Evolutionary conservation across 2,329 filamentous ascomycete species (phyloP), one percentile per base, ranked within the genome.

Genomic region (Triangularia verruculosa): DNA sequence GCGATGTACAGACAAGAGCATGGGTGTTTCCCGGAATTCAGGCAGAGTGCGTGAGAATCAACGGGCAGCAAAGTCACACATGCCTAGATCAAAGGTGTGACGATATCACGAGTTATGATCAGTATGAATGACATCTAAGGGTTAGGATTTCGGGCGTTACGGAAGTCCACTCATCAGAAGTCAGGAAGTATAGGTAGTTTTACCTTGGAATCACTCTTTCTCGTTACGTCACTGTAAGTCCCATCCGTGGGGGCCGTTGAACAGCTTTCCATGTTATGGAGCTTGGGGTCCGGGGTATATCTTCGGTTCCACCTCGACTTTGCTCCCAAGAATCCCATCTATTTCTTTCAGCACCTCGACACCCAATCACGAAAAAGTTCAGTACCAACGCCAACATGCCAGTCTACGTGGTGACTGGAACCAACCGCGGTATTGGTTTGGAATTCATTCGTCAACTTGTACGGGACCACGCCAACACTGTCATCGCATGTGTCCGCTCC

Each of bases 391-490:
- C 6, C 63, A 66, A 47, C n/a, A 75, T 75, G 74, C 71, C 73
- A 9, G 66, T 71, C 20, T 75, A 73, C 64, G 72, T 71, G 64
- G 68, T 75, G 57, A 72, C 71, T 15, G 74, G 74, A 67, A 71
- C 68, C 63, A 78, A 69, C 71, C 73, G 67, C 12, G 71, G 69
- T 52, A 67, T 70, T 57, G 74, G 74, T 30, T 72, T 75, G 55
- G 72, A 74, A 47, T 72, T 74, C 34, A 69, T 75, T 53, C 70
- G 72, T 13, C 74, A 75, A 59, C 68, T 75, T 13, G 67, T 70
- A 11, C 51, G 64, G 11, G 63, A 64, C 9, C 43, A 64, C 1
- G 64, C 70, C 57, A 73, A 73, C 63, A 72, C 67, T 59, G 65
- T 75, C 58, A 57, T 75, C n/a, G 73, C 72, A 15, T 66, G 68